Conservation (phyloP, 257 asterid species). For the Solanum etuberosum region DNA sequence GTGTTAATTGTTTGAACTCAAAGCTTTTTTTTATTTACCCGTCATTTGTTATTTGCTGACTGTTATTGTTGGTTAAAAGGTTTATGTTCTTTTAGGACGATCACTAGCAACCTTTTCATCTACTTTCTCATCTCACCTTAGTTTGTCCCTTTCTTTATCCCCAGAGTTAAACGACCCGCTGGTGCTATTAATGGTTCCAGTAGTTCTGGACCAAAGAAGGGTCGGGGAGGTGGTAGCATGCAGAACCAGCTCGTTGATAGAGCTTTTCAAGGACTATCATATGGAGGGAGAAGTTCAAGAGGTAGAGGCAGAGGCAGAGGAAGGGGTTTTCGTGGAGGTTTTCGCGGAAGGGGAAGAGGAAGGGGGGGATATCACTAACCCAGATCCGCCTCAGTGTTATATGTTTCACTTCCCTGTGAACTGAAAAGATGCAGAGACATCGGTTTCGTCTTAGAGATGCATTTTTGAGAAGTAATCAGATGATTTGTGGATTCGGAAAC, state of each 20-base stretch:
- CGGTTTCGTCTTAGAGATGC: neutral
- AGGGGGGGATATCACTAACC: conserved; percentile 41
- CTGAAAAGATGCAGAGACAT: neutral
- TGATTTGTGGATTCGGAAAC: neutral
- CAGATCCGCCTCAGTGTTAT: neutral
- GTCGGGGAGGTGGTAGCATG: conserved; percentile 46
- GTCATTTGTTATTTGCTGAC: neutral
- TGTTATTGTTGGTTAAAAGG: neutral
- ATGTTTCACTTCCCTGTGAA: neutral
- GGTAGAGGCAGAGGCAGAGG: conserved; percentile 44
- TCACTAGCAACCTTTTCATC: neutral
- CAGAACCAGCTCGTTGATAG: conserved; percentile 26
- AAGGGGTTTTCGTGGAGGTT: conserved; percentile 31
- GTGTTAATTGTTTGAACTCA: neutral
- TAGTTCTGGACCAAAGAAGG: conserved; percentile 36
- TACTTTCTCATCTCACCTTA: neutral
- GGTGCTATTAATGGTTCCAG: conserved; percentile 33
- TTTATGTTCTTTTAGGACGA: neutral
- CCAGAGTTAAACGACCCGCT: conserved; percentile 56
- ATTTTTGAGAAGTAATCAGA: neutral
- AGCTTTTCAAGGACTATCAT: conserved; percentile 28
- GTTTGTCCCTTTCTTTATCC: neutral
- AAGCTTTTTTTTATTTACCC: neutral
- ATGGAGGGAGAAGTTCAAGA: conserved; percentile 43
- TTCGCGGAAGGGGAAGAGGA: conserved; percentile 35